Evolutionary conservation across 345 rosid species (phyloP), one percentile per base, ranked within the genome.

Genomic region (Trapa bicornis): DNA sequence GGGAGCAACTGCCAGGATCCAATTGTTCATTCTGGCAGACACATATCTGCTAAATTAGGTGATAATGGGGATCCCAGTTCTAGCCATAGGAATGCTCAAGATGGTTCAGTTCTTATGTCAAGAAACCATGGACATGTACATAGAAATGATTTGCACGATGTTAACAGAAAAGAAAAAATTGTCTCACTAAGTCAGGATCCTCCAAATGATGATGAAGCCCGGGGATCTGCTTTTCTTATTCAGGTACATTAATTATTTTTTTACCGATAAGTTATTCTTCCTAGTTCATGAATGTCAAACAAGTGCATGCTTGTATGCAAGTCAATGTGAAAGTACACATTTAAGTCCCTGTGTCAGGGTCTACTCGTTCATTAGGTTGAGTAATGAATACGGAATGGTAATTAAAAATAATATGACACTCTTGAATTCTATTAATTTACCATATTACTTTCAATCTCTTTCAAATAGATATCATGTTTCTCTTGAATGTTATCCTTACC

Each of bases 161-260:
- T 47, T 8, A 17, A 60, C 56, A 54, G 69, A 37, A 73, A 79
- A 75, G 76, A 66, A 37, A 65, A 73, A 69, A 66, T 65, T 67
- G 68, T 67, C 68, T 75, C 65, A 41, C 63, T 68, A 50, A 78
- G 68, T 63, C 42, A 68, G 72, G 74, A 66, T 65, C 69, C 80
- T 67, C 52, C 77, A 36, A 75, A 71, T 65, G 80, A 79, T 64
- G 80, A 82, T 70, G 91, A 87, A 80, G 78, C 82, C 43, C 85
- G 72, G 72, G 97, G 96, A 73, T 79, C 97, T 65, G 81, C 78
- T 56, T 94, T 86, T 82, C 80, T 93, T 66, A 73, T 70, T 71
- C 89, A 88, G 90, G 98, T 93, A 69, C 74, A 65, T 35, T 9
- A 36, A 62, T 13, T 62, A 37, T 37, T 15, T 37, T 41, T 41